Base-by-base conservation (phyloP, 441 rosid genomes). In the Euphorbia neoarborescens region DNA sequence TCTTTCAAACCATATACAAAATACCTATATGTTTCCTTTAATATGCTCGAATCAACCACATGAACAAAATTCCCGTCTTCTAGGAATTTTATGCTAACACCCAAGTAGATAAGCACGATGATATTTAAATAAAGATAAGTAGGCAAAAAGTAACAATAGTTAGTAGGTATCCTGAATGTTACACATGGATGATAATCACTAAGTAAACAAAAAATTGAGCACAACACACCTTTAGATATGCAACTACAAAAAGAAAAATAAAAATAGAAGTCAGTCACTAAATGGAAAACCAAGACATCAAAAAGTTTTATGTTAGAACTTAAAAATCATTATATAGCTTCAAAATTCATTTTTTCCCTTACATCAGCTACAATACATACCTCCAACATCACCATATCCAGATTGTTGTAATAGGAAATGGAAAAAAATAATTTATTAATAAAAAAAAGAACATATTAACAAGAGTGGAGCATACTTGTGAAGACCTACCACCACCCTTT, bases 211-310 rank as follows among this genome's bases (percentile, higher is more conserved):
- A n/a, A 17, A 51, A 46, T 62, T n/a, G 72, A 71, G 75, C 38
- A 66, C 50, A 63, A 85, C 96, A 75, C 79, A 94, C 99, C 98
- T 94, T 98, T 65, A 94, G 94, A 85, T 82, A 94, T 73, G 88
- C 89, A 79, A 83, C 99, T 91, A 97, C 76, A 77, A 70, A 25
- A 79, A 44, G 74, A 62, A 78, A 71, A 75, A 69, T 73, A 74
- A 59, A 75, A 74, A 77, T 62, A 79, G 22, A 73, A 64, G 1
- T 65, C 48, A 53, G 67, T 84, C 50, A 78, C 76, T 74, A 68
- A 51, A 30, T 42, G 60, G 25, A 64, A 76, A 53, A 80, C 37
- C 60, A 62, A 64, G 19, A 34, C 60, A 71, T 37, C 35, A 11
- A 73, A n/a, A 37, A 76, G 58, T 60, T 77, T 34, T 42, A 66